Evolutionary conservation across 2,329 filamentous ascomycete species (phyloP), one percentile per base, ranked within the genome.

Genomic region (Trichoderma asperellum): DNA sequence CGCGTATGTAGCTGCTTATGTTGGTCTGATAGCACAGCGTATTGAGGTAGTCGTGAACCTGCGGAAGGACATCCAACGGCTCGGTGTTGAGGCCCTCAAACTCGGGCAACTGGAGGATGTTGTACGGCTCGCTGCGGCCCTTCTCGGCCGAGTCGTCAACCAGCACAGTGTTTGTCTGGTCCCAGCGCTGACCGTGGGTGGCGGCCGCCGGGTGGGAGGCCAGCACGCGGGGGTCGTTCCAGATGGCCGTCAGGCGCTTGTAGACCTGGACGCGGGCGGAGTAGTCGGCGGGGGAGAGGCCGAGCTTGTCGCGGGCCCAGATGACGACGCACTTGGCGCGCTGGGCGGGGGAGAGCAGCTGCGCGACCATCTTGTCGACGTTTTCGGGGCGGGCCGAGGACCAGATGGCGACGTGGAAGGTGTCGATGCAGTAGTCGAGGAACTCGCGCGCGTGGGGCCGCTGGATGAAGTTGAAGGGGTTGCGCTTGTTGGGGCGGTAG

Each of bases 71-170:
- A 53, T 80, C 73, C 1, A 76, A 76, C 0, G 72, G 56, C 74
- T 87, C 85, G 7, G 75, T 70, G 2, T 70, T 55, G 43, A 83
- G 70, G 14, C 85, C 87, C 2, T 79, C 78, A 76, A 96, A 97
- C 79, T 96, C 93, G 0, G 94, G 92, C 27, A 98, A 86, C 72
- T 89, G 83, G 11, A 98, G 81, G 27, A 96, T 85, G 75, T 98
- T 98, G 81, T 88, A 87, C 0, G 96, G 96, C 79, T 99, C 93
- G 68, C 87, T 90, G 32, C 88, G 85, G 0, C 91, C 94, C 83
- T 98, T 99, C 75, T 94, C 86, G 1, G 81, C 75, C 35, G 90
- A 92, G 80, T 98, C 96, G 74, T 99, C 96, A 49, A 98, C 89
- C 32, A 99, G 84, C 7, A 98, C 86, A 0, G 96, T 98, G 79